Conservation (phyloP, 495 filamentous ascomycete species). For the Podospora pseudocomata region DNA sequence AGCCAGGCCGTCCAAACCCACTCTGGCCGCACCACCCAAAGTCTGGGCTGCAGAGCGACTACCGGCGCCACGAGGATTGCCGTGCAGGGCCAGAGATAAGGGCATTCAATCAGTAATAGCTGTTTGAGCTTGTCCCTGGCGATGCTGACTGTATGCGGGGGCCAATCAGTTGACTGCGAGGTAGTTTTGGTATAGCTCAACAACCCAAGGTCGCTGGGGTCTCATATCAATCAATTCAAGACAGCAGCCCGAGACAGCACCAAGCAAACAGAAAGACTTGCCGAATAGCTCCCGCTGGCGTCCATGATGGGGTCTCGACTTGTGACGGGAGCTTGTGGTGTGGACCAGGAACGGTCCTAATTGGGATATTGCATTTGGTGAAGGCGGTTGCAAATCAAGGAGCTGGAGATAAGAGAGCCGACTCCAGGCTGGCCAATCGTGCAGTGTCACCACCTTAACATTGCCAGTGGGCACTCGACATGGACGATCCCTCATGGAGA, state of each 20-base stretch:
- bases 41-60: conserved; percentile 19
- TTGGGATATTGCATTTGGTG: background rate
- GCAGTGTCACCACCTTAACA: background rate
- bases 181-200: too few species aligned
- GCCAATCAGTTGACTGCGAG: conserved; percentile 1
- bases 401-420: background rate
- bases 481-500: conserved; percentile 1
- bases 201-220: too few species aligned
- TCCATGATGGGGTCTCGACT: background rate
- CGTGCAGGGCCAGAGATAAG: conserved; percentile 32
- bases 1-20: background rate
- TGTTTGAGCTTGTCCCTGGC: conserved; percentile 23
- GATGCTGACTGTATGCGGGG: background rate
- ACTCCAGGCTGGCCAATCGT: background rate
- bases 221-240: background rate
- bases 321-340: background rate
- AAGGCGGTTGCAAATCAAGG: background rate
- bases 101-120: conserved; percentile 32
- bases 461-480: background rate
- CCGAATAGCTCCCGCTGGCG: background rate
- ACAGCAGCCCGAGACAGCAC: background rate
- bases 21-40: background rate
- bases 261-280: background rate
- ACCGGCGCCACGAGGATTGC: conserved; percentile 27
- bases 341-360: background rate